phyloP scores from a whole-genome alignment of 148 eudicot genomes.

The Chenopodium formosanum region DNA sequence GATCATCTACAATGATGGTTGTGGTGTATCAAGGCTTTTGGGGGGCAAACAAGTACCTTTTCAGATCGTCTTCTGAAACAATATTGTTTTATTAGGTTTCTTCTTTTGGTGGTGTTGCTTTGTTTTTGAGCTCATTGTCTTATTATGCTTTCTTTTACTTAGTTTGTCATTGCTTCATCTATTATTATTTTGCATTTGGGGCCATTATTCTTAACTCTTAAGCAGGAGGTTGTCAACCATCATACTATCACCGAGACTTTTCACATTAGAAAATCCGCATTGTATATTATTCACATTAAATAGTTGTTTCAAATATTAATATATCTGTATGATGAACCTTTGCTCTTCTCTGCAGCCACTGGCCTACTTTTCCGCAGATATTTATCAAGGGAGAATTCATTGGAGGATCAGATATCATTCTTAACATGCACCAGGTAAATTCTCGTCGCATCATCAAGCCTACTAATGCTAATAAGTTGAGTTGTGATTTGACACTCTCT shows the following conservation, averaged over 20 bases:
- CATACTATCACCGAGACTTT: neutral
- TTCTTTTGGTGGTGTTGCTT: neutral
- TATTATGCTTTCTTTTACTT: neutral
- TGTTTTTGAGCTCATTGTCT: neutral
- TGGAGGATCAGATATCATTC: conserved; percentile 82
- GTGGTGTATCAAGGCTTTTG: too few species aligned
- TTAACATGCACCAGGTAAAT: conserved; percentile 67
- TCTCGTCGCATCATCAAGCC: neutral
- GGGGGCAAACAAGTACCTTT: neutral
- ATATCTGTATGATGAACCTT: neutral
- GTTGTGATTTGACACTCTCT: neutral
- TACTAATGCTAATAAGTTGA: neutral
- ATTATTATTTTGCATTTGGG: neutral
- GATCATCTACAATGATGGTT: too few species aligned
- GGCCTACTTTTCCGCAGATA: conserved; percentile 84
- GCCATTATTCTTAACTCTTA: neutral
- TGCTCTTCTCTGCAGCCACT: conserved; percentile 47
- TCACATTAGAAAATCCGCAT: neutral
- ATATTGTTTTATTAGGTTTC: neutral
- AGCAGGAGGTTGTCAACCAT: neutral
- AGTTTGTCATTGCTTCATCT: neutral
- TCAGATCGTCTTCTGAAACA: neutral
- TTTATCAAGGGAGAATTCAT: conserved; percentile 77
- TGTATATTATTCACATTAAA: neutral
- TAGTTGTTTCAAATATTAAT: neutral